Evolutionary conservation across 2,329 filamentous ascomycete species (phyloP).

Genomic region (Ceratocystis lukuohia): DNA sequence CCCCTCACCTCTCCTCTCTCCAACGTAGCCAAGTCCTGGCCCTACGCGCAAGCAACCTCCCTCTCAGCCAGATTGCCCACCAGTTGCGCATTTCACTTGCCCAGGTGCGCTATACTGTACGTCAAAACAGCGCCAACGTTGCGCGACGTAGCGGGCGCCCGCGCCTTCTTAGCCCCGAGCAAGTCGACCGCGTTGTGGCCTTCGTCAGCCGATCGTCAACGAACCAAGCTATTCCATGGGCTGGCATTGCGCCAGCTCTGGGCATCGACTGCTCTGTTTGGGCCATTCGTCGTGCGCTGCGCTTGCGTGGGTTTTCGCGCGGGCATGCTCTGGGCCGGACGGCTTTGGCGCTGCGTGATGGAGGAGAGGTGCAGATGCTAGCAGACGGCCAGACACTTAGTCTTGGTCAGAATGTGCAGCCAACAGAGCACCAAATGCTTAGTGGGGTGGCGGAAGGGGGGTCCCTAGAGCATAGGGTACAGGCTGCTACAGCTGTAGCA

Average conservation of each 20-base stretch:
- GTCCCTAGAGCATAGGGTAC: background rate
- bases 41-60: constrained; percentile 17
- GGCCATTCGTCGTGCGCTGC: constrained; percentile 14
- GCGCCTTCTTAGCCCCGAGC: constrained; percentile 15
- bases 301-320: constrained; percentile 15
- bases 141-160: constrained; percentile 17
- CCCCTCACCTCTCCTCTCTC: constrained; percentile 18
- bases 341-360: background rate
- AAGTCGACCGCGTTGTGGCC: constrained; percentile 18
- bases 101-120: constrained; percentile 18
- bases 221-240: constrained; percentile 17
- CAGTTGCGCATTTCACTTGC: constrained; percentile 16
- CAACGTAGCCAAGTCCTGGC: constrained; percentile 18
- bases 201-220: constrained; percentile 14
- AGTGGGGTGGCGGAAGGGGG: background rate
- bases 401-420: too few relatives aligned
- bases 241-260: constrained; percentile 18
- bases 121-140: constrained; percentile 14
- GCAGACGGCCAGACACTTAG: background rate
- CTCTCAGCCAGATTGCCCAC: constrained; percentile 16
- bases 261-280: constrained; percentile 18
- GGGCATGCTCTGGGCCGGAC: constrained; percentile 17
- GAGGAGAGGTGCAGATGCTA: background rate
- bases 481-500: background rate
- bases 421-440: background rate